A percentile compares a stretch with the other conserved stretches of the same genome.
These are phyloP conservation scores for Lentinula sp. DNA, from an alignment of 768 basidiomycete species.

Conservation along the genomic window DNA sequence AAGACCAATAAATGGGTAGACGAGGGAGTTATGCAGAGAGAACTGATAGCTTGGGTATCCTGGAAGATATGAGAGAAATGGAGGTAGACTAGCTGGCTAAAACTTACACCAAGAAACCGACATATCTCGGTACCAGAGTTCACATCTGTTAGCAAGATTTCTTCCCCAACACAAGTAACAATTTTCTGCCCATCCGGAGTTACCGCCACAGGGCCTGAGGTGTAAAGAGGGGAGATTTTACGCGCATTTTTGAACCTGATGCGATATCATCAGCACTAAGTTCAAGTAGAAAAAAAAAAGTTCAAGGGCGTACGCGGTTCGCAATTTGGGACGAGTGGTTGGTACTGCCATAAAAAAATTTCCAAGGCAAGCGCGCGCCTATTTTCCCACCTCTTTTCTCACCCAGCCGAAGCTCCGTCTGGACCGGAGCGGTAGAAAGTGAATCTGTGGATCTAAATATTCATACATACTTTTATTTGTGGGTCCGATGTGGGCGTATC, in stretches of 20 bases:
- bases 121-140: conserved; percentile 68
- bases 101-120: conserved; percentile 76
- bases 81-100: background rate
- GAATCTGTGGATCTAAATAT: too few species aligned
- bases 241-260: conserved; percentile 71
- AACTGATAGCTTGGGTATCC: conserved; percentile 82
- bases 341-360: conserved; percentile 2
- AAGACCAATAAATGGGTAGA: conserved; percentile 73
- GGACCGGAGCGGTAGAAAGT: background rate
- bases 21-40: conserved; percentile 77
- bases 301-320: conserved; percentile 49
- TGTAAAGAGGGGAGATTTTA: conserved; percentile 77
- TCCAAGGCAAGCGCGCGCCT: background rate
- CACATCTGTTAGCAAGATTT: conserved; percentile 80
- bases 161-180: conserved; percentile 83
- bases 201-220: conserved; percentile 79
- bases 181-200: conserved; percentile 74
- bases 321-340: conserved; percentile 39
- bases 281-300: background rate
- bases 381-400: background rate
- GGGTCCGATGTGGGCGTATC: background rate
- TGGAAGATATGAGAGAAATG: conserved; percentile 22
- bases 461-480: background rate
- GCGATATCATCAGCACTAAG: conserved; percentile 8
- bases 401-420: background rate